Evolutionary conservation across 2,329 filamentous ascomycete species (phyloP), one percentile per base, ranked within the genome.

Genomic region (Ciborinia camelliae): DNA sequence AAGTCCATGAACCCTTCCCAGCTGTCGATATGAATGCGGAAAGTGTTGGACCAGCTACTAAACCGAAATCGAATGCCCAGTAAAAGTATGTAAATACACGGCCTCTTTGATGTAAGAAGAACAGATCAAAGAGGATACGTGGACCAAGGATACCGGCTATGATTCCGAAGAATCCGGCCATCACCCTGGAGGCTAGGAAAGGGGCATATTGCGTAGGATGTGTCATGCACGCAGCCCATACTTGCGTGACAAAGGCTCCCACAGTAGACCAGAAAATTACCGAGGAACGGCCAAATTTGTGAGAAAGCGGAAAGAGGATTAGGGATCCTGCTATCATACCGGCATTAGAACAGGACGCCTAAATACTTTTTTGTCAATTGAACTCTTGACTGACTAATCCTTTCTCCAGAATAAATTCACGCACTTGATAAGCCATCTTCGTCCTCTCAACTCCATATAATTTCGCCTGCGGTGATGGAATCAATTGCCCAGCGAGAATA

Each of bases 71-170:
- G 26, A 79, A 71, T 0, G 72, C 66, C 57, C 76, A 73, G 30
- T 77, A 73, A 35, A 78, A 73, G 32, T 73, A 68, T 0, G 74
- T 77, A 50, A 79, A 79, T 14, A 76, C 76, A 37, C 76, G 71
- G 9, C 78, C 78, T 8, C 78, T 73, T 65, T 79, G 76, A 58
- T 80, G 78, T 23, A 79, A 68, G 67, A 79, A 80, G 68, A 79
- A 79, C 53, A 79, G 50, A 63, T 80, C 78, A n/a, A 77, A 75
- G 30, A 81, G 74, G 30, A 77, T 75, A 32, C 77, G 69, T 28
- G 76, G 74, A 12, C 78, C 78, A 37, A 81, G 71, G 39, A 78
- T 70, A 50, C 75, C 73, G 39, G 77, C 71, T 10, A 78, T 71
- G 9, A 73, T 73, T 39, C 79, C 78, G 61, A 78, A 78, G 66